Evolutionary conservation across 2,329 filamentous ascomycete genomes (phyloP).

Genomic region (Cladophialophora bantiana): DNA sequence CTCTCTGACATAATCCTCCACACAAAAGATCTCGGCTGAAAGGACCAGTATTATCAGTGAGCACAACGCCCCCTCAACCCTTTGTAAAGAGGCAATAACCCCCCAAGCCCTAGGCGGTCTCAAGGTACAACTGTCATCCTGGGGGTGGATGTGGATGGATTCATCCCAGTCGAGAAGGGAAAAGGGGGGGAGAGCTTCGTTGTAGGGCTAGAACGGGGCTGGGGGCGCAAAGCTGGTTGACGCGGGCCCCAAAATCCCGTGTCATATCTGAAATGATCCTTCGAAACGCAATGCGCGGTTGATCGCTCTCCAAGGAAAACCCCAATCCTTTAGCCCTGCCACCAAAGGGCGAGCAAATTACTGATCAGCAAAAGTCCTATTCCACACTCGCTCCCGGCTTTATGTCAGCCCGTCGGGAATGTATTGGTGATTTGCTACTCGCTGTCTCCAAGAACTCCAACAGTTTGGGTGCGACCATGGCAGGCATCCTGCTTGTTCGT

Average conservation of each 20-base stretch:
- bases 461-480: slow-evolving; percentile 6
- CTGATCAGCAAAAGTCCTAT: slow-evolving; percentile 23
- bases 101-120: not conserved
- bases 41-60: not conserved
- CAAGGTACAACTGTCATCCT: slow-evolving; percentile 9
- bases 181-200: slow-evolving; percentile 1
- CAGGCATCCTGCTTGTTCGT: not conserved
- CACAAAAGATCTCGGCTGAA: not conserved
- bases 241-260: slow-evolving; percentile 17
- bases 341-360: slow-evolving; percentile 1
- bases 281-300: slow-evolving; percentile 23
- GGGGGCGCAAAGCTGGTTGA: not conserved
- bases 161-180: not conserved
- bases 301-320: slow-evolving; percentile 17
- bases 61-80: not conserved
- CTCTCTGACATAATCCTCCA: slow-evolving; percentile 21
- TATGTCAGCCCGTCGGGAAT: slow-evolving; percentile 23
- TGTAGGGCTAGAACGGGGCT: slow-evolving; percentile 19
- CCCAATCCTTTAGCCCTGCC: slow-evolving; percentile 10
- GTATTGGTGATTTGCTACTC: not conserved
- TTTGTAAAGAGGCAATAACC: slow-evolving; percentile 3
- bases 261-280: slow-evolving; percentile 34
- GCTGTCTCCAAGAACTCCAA: slow-evolving; percentile 17
- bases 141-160: not conserved
- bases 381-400: slow-evolving; percentile 11